Base-by-base conservation (phyloP, 768 basidiomycete species). In the Pulveroboletus sp. region DNA sequence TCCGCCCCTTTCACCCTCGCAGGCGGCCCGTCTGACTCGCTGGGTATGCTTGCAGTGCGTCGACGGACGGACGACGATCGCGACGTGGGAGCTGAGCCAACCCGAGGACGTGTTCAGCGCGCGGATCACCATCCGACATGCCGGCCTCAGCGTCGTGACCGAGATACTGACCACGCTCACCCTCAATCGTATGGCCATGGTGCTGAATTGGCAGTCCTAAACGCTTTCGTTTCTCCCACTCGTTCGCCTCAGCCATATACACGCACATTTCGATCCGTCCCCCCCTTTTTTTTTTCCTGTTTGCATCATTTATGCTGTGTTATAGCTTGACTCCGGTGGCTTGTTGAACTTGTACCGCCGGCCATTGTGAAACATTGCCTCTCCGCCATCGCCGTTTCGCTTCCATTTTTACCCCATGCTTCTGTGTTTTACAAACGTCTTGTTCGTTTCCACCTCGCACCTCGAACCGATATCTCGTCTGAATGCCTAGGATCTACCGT, bases 151-250 rank as follows among this genome's bases (percentile, higher is more conserved):
- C 21, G 63, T 87, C 51, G 75, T 87, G 49, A 91, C 88, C 8
- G 89, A 91, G 65, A 80, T 91, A 57, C 65, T 90, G 57, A 85
- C 88, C 9, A 86, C 85, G 4, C 77, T 91, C 48, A 75, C 78
- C 43, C 73, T 91, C 43, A 87, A 87, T 62, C 81, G 85, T 30
- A 86, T 89, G 75, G 77, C 85, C 26, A 73, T 76, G 51, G 69
- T 71, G 24, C 64, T 87, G 30, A 73, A 73, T 48, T 89, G 87
- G 86, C 38, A 57, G 7, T 17, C 35, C 12, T 59, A 57, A 18
- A 7, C 32, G 2, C 8, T 14, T 27, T 21, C 21, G 21, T 15
- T 36, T 37, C 17, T 27, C 26, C n/a, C 28, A 21, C 21, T 11
- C 18, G 28, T 33, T 21, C 31, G 37, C 39, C 28, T 11, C 24